Conservation (phyloP, 2,329 filamentous ascomycete genomes). For the Verticillium dahliae region DNA sequence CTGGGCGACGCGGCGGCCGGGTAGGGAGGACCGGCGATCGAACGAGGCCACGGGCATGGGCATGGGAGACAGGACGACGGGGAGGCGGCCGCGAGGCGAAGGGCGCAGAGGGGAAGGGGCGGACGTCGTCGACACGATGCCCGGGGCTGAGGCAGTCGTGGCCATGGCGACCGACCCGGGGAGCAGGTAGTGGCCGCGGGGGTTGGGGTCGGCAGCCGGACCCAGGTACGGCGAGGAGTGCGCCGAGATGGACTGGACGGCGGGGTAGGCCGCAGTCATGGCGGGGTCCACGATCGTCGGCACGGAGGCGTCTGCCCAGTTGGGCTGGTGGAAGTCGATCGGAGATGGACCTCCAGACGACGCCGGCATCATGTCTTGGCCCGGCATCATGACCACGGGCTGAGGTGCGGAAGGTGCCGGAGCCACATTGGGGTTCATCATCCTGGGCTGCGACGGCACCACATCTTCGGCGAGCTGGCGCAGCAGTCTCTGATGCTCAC, state of each 20-base stretch:
- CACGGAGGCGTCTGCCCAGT: background rate
- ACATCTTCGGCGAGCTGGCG: background rate
- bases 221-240: background rate
- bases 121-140: background rate
- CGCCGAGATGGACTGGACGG: background rate
- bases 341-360: background rate
- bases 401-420: background rate
- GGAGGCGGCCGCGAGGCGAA: background rate
- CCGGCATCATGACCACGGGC: background rate
- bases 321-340: background rate
- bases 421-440: background rate
- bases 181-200: background rate
- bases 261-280: background rate
- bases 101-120: background rate
- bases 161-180: background rate
- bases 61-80: background rate
- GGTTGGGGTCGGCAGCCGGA: background rate
- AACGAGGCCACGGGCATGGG: background rate
- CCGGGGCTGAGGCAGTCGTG: background rate
- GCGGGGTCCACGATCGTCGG: background rate
- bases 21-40: background rate
- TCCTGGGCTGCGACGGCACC: background rate
- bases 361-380: background rate
- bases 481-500: background rate
- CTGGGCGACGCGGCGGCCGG: background rate